Percentiles rank a stretch among this genome's conserved stretches.
These are phyloP conservation scores for Aspergillus cejpii DNA, from an alignment of 2,329 filamentous ascomycete species.

Conservation along the genomic window DNA sequence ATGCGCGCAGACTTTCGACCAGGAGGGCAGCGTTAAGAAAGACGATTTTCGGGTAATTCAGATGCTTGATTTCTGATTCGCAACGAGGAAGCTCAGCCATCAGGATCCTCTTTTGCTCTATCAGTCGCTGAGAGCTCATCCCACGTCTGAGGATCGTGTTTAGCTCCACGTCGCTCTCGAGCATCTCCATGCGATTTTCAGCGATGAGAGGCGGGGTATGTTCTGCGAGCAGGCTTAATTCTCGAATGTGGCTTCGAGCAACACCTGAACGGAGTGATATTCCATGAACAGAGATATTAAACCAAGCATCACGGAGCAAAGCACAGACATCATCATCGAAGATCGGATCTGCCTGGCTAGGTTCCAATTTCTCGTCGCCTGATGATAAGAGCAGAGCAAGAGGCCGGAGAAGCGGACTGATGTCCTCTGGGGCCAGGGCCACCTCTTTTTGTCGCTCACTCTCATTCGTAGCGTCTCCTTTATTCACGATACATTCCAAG, in stretches of 20 bases:
- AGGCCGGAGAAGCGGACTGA: slow-evolving; percentile 77
- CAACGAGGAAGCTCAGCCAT: slow-evolving; percentile 66
- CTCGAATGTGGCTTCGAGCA: slow-evolving; percentile 64
- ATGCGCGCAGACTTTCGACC: slow-evolving; percentile 79
- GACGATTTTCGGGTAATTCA: slow-evolving; percentile 85
- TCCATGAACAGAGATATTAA: slow-evolving; percentile 92
- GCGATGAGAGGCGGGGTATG: slow-evolving; percentile 82
- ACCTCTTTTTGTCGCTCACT: slow-evolving; percentile 70
- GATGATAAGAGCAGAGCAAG: slow-evolving; percentile 74
- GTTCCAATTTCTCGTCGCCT: slow-evolving; percentile 15
- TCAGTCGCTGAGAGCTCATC: slow-evolving; percentile 63
- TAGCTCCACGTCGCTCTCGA: slow-evolving; percentile 93
- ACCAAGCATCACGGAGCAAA: slow-evolving; percentile 87
- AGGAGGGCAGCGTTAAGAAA: slow-evolving; percentile 88
- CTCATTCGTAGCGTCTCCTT: slow-evolving; percentile 76
- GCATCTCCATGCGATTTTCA: slow-evolving; percentile 78
- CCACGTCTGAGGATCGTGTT: slow-evolving; percentile 88
- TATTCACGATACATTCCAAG: slow-evolving; percentile 79
- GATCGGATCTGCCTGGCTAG: slow-evolving; percentile 31
- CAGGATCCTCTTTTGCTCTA: slow-evolving; percentile 73
- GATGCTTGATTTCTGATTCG: slow-evolving; percentile 67
- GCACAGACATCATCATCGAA: slow-evolving; percentile 62
- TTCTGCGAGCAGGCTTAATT: slow-evolving; percentile 76
- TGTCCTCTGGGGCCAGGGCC: slow-evolving; percentile 76
- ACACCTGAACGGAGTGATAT: slow-evolving; percentile 70